Percentiles rank a stretch among this genome's conserved stretches.
phyloP scores from a whole-genome alignment of 768 basidiomycete genomes.

The Suillus spraguei region DNA sequence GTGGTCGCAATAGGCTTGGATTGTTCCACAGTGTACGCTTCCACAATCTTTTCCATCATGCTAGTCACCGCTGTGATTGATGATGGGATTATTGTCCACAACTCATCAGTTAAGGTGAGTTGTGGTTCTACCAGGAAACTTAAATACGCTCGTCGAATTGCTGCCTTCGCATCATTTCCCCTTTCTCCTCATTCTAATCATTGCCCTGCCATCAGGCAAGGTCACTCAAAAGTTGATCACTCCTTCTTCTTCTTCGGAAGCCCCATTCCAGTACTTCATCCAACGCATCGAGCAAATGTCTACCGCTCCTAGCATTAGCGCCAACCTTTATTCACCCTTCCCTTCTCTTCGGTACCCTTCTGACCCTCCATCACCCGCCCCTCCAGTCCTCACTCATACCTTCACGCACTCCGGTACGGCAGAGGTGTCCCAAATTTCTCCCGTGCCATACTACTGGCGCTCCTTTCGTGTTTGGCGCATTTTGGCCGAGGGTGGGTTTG shows the following conservation, averaged over 20 bases:
- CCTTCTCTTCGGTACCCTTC: too few species aligned
- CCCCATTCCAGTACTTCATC: neutral
- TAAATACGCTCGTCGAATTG: neutral
- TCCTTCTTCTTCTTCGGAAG: slow-evolving; percentile 3
- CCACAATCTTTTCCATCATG: neutral
- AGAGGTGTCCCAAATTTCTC: too few species aligned
- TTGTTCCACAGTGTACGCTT: neutral
- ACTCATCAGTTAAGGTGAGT: neutral
- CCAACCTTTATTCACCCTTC: too few species aligned
- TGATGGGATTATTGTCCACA: slow-evolving; percentile 12
- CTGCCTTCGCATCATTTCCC: neutral
- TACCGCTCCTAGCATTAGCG: too few species aligned
- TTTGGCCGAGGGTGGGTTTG: slow-evolving; percentile 26
- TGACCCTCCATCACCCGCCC: too few species aligned
- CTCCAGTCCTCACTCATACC: too few species aligned
- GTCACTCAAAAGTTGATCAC: slow-evolving; percentile 12
- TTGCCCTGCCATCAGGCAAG: slow-evolving; percentile 6
- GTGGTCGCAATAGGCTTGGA: neutral
- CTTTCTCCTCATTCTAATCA: neutral
- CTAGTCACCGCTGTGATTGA: neutral
- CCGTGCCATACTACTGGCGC: slow-evolving; percentile 11
- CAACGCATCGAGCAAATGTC: neutral
- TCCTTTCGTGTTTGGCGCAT: slow-evolving; percentile 26
- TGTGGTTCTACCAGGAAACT: neutral
- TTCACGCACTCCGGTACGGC: too few species aligned